Percentiles rank a stretch among this genome's conserved stretches.
These are phyloP conservation scores for Cicer cuneatum DNA, from an alignment of 306 rosid species.

Conservation along the genomic window DNA sequence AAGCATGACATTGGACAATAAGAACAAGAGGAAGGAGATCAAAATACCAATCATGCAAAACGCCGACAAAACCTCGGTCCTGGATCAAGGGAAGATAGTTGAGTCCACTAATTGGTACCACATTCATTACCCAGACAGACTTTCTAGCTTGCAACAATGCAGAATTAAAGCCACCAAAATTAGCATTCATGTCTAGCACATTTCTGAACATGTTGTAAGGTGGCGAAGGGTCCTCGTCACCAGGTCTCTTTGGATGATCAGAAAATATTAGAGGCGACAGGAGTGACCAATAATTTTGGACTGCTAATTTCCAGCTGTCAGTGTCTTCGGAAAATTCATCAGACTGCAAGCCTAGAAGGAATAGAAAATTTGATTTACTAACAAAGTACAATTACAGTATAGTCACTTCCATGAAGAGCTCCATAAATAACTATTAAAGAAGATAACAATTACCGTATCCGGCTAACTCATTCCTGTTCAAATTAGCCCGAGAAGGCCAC, in stretches of 20 bases:
- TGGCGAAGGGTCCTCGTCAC: slow-evolving; percentile 94
- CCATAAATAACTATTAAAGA: slow-evolving; percentile 24
- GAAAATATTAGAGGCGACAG: slow-evolving; percentile 91
- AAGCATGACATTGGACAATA: slow-evolving; percentile 8
- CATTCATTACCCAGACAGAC: slow-evolving; percentile 98
- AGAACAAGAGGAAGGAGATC: slow-evolving; percentile 33
- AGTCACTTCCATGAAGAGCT: slow-evolving; percentile 27
- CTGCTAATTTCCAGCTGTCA: slow-evolving; percentile 69
- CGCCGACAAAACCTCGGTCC: slow-evolving; percentile 88
- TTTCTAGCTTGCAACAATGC: slow-evolving; percentile 85
- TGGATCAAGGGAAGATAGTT: slow-evolving; percentile 88
- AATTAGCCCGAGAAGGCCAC: slow-evolving; percentile 83
- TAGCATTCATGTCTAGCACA: slow-evolving; percentile 94
- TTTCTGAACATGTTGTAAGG: slow-evolving; percentile 97
- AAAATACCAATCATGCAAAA: slow-evolving; percentile 90
- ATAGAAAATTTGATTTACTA: slow-evolving; percentile 21
- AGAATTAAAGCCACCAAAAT: slow-evolving; percentile 81
- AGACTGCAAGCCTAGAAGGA: slow-evolving; percentile 62
- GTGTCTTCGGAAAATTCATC: slow-evolving; percentile 78
- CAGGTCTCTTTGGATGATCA: slow-evolving; percentile 98
- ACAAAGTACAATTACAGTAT: neutral
- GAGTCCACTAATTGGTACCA: slow-evolving; percentile 73
- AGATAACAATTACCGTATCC: slow-evolving; percentile 61
- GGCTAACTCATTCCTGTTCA: slow-evolving; percentile 74
- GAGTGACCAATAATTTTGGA: slow-evolving; percentile 91